Conservation (phyloP, 2,329 filamentous ascomycete species). For the Neofusicoccum kwambonambiense region DNA sequence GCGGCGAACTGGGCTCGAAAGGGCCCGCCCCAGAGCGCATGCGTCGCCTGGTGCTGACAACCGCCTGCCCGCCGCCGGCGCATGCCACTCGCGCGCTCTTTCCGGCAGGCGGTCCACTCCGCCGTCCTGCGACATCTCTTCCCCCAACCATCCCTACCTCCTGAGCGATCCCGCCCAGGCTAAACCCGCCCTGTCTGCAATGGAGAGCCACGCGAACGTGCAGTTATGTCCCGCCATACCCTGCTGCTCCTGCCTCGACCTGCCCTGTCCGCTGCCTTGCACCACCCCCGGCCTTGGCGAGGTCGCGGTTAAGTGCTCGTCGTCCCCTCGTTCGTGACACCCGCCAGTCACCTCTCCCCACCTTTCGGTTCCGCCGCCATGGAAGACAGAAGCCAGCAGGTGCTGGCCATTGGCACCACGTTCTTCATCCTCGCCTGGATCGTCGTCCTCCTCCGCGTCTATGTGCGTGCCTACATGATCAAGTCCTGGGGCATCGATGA, state of each 20-base stretch:
- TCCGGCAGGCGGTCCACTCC: neutral
- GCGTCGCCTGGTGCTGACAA: neutral
- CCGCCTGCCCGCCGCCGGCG: neutral
- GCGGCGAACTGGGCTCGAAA: neutral
- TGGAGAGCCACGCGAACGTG: neutral
- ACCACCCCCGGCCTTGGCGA: slow-evolving; percentile 3
- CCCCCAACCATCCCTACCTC: slow-evolving; percentile 4
- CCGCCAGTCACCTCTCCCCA: neutral
- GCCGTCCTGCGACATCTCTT: slow-evolving; percentile 1
- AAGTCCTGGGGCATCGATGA: slow-evolving; percentile 43
- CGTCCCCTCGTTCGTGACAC: neutral
- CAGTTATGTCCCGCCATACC: neutral
- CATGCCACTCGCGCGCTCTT: neutral
- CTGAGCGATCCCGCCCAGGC: slow-evolving; percentile 5
- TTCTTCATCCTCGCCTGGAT: slow-evolving; percentile 42
- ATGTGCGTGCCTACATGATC: slow-evolving; percentile 37
- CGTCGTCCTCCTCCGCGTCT: slow-evolving; percentile 37
- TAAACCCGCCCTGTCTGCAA: neutral
- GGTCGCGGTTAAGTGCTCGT: slow-evolving; percentile 11
- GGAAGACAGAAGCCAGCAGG: slow-evolving; percentile 26
- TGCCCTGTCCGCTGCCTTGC: neutral
- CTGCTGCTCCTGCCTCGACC: neutral
- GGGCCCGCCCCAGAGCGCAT: neutral
- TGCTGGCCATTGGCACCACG: slow-evolving; percentile 32
- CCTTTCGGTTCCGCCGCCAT: neutral